Conservation (phyloP, 495 filamentous ascomycete species). For the Podospora appendiculata region DNA sequence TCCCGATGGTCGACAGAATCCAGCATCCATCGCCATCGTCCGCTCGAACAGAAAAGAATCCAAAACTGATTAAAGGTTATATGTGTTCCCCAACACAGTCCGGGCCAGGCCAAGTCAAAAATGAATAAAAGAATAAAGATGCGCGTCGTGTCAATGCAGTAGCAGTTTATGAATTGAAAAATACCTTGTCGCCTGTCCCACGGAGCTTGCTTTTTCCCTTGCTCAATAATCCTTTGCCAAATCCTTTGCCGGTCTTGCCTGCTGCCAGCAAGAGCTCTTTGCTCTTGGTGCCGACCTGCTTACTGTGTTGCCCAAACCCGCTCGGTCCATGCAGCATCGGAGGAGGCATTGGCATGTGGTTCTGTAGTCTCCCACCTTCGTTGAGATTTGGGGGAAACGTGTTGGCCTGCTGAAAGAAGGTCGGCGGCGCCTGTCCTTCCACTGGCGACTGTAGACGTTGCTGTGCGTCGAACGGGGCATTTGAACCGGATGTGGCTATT, state of each 20-base stretch:
- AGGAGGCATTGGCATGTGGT: constrained; percentile 19
- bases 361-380: constrained; percentile 14
- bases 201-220: constrained; percentile 79
- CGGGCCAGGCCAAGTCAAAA: constrained; percentile 2
- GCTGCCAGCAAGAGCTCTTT: constrained; percentile 81
- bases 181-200: constrained; percentile 72
- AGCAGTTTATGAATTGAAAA: constrained; percentile 30
- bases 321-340: constrained; percentile 14
- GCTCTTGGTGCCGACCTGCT: constrained; percentile 61
- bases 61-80: constrained; percentile 1
- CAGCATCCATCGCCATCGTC: neutral
- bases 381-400: constrained; percentile 13
- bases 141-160: neutral
- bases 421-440: constrained; percentile 15
- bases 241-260: constrained; percentile 74
- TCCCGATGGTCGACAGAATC: neutral
- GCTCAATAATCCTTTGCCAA: constrained; percentile 78
- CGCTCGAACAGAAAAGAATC: neutral
- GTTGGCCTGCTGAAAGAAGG: constrained; percentile 44
- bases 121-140: neutral
- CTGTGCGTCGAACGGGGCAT: constrained; percentile 23
- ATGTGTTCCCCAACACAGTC: constrained; percentile 3
- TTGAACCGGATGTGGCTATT: constrained; percentile 10
- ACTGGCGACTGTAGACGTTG: neutral
- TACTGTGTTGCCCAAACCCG: constrained; percentile 28